Evolutionary conservation across 208 protist genomes (phyloP), one percentile per base, ranked within the genome.

Genomic region (Vickermania ingenoplastis): DNA sequence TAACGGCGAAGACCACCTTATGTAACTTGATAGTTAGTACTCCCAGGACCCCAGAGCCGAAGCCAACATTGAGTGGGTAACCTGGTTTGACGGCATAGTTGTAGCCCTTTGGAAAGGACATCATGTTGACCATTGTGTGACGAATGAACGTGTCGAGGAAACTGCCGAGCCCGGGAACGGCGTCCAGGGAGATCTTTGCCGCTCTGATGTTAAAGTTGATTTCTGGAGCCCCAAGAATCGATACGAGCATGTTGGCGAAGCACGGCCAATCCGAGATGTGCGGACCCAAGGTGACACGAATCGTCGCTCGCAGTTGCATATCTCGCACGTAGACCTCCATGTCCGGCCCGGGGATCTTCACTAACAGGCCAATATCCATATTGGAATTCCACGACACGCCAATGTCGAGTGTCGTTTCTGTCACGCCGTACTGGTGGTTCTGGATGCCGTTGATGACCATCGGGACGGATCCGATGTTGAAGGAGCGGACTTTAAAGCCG

Each of bases 101-200:
- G 21, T 83, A 41, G 28, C 68, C 69, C 54, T 84, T 83, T 3
- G 83, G 83, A 63, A 83, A 79, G 41, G 67, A 65, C 63, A 90
- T 57, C 63, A 86, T 56, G 21, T 74, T 71, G 1, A 86, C 71
- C 41, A 90, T 63, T 24, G 77, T 90, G 54, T 75, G 62, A 21
- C 83, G 83, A 53, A 90, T 84, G 59, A 90, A 90, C 53, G 66
- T 31, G 53, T 86, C 79, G 3, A 90, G 36, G 60, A 80, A 90
- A 31, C 59, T 55, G 54, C 76, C 69, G 11, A 90, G 66, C 30
- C 76, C 76, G 7, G 83, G 78, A 36, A 90, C 74, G 0, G 71
- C 54, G 65, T 90, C 79, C 5, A 90, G 51, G n/a, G 83, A 59
- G 21, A 90, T 67, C 29, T 77, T 77, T 25, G 48, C 76, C 1